Evolutionary conservation across 192 early-diverging fungal genomes (phyloP).

Genomic region (Jimgerdemannia lactiflua): DNA sequence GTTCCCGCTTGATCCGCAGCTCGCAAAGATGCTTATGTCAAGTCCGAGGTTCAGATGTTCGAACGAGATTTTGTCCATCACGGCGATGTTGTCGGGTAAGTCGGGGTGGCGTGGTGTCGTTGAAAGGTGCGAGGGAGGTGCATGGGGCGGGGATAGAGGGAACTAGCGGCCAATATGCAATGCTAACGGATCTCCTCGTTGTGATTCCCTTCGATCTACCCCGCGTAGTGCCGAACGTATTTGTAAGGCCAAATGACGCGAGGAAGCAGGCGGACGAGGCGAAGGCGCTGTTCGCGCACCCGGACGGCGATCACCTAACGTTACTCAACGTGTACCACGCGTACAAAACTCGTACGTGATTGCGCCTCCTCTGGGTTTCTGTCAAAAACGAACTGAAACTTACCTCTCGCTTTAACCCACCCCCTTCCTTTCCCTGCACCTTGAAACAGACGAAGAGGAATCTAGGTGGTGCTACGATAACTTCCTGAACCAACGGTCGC

Average conservation of each 20-base stretch:
- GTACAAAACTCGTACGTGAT: slow-evolving; percentile 67
- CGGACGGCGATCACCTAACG: slow-evolving; percentile 95
- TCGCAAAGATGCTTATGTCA: slow-evolving; percentile 89
- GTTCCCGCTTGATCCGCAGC: slow-evolving; percentile 97
- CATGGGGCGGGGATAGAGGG: too few species aligned
- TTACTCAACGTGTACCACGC: slow-evolving; percentile 97
- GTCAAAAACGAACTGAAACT: neutral
- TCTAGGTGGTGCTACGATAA: slow-evolving; percentile 92
- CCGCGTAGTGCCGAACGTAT: slow-evolving; percentile 75
- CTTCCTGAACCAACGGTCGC: slow-evolving; percentile 84
- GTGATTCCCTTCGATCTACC: neutral
- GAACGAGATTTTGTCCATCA: slow-evolving; percentile 92
- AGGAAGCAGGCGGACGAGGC: slow-evolving; percentile 87
- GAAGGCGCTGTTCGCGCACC: slow-evolving; percentile 91
- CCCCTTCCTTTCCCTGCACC: too few species aligned
- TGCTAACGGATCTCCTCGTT: neutral
- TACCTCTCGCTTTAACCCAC: neutral
- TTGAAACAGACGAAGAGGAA: slow-evolving; percentile 46
- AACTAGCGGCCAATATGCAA: too few species aligned
- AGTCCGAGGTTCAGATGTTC: slow-evolving; percentile 85
- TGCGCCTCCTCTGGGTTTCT: neutral
- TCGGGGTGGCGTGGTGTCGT: neutral
- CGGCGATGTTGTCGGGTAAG: slow-evolving; percentile 81
- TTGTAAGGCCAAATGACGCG: slow-evolving; percentile 88
- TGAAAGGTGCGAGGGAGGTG: too few species aligned